A percentile compares a stretch with the other conserved stretches of the same genome.
Conservation (phyloP, 352 stramenopile species). For the Phytophthora palmivora region DNA sequence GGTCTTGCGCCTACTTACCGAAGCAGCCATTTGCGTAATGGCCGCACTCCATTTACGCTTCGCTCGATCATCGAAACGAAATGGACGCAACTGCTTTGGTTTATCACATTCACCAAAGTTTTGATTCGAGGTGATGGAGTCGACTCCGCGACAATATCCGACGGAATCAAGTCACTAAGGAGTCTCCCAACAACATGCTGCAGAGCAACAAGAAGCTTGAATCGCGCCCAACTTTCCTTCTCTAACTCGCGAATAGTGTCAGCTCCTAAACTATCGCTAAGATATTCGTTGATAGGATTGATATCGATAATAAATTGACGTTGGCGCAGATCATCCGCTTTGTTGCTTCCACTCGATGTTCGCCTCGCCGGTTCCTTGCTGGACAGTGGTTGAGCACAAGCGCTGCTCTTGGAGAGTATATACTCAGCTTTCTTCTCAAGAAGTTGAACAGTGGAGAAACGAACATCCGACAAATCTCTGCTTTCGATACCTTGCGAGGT, state of each 20-base stretch:
- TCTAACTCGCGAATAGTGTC: conserved; percentile 46
- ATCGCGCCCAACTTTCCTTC: conserved; percentile 60
- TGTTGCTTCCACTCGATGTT: too few species aligned
- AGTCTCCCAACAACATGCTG: conserved; percentile 37
- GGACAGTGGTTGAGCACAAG: conserved; percentile 15
- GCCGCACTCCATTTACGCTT: conserved; percentile 28
- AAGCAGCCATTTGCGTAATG: conserved; percentile 29
- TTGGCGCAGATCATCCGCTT: too few species aligned
- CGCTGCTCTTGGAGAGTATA: conserved; percentile 60
- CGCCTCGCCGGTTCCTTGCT: too few species aligned
- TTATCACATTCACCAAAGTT: conserved; percentile 18
- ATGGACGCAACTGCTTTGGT: conserved; percentile 18
- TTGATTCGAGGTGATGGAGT: conserved; percentile 18
- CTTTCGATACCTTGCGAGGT: too few species aligned
- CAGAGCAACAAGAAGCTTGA: conserved; percentile 44
- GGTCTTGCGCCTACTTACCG: conserved; percentile 22
- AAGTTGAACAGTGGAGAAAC: conserved; percentile 22
- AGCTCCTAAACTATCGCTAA: conserved; percentile 51
- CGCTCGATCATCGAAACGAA: conserved; percentile 26
- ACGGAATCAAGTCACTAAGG: conserved; percentile 32
- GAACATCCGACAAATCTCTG: too few species aligned
- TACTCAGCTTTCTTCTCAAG: conserved; percentile 73
- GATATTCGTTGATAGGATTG: conserved; percentile 64
- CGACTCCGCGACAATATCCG: background rate
- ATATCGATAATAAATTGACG: conserved; percentile 25